Conservation (phyloP, 352 stramenopile genomes). For the Phytophthora melonis region DNA sequence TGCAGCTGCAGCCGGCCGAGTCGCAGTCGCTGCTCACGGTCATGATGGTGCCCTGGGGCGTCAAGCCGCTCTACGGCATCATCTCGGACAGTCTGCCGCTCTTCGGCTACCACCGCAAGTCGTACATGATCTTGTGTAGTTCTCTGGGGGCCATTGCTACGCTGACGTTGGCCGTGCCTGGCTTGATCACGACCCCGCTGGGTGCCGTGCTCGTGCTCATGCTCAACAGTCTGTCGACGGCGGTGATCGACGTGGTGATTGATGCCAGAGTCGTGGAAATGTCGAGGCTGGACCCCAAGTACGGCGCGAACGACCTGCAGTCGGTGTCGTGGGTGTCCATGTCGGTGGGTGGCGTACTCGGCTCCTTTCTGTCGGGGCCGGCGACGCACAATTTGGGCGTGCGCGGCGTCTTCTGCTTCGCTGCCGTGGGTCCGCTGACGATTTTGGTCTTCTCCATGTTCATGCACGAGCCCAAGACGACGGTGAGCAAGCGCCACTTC, state of each 20-base stretch:
- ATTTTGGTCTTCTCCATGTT: slow-evolving; percentile 90
- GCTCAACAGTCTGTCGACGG: slow-evolving; percentile 89
- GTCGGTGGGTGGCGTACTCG: slow-evolving; percentile 93
- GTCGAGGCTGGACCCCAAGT: slow-evolving; percentile 84
- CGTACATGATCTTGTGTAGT: slow-evolving; percentile 94
- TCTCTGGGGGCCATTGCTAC: slow-evolving; percentile 65
- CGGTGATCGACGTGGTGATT: slow-evolving; percentile 96
- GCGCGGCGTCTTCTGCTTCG: slow-evolving; percentile 94
- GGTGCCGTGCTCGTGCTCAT: slow-evolving; percentile 70
- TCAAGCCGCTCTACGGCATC: slow-evolving; percentile 97
- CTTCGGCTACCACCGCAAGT: slow-evolving; percentile 95
- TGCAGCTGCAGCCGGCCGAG: slow-evolving; percentile 94
- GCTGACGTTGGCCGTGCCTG: slow-evolving; percentile 65
- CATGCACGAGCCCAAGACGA: slow-evolving; percentile 87
- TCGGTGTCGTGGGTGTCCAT: slow-evolving; percentile 95
- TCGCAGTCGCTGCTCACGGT: slow-evolving; percentile 93
- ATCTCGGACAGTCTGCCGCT: slow-evolving; percentile 95
- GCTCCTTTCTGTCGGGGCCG: slow-evolving; percentile 93
- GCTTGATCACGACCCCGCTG: slow-evolving; percentile 64
- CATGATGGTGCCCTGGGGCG: slow-evolving; percentile 95
- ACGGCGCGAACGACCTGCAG: slow-evolving; percentile 94
- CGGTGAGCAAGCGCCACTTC: slow-evolving; percentile 57
- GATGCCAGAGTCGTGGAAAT: slow-evolving; percentile 97
- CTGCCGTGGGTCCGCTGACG: slow-evolving; percentile 88
- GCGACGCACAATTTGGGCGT: slow-evolving; percentile 92